Evolutionary conservation across 768 basidiomycete genomes (phyloP).

Genomic region (Termitomyces titanicus): DNA sequence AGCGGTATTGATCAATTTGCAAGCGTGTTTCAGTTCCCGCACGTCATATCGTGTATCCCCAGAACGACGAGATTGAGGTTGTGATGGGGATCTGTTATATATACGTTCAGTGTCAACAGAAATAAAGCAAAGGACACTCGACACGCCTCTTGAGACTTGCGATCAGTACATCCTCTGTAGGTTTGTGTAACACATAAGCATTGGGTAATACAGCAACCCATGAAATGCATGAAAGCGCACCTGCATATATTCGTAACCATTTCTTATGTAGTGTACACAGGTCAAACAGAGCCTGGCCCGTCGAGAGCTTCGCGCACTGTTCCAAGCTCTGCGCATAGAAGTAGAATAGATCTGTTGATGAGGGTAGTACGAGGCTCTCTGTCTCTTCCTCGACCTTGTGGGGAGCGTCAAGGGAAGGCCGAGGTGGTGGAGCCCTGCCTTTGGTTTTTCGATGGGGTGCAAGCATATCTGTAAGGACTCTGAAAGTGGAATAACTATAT

Average conservation of each 20-base stretch:
- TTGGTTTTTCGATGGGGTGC: conserved; percentile 65
- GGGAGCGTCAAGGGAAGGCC: conserved; percentile 65
- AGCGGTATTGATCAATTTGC: conserved; percentile 92
- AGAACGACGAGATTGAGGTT: conserved; percentile 58
- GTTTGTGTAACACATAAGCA: conserved; percentile 5
- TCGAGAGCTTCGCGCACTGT: conserved; percentile 88
- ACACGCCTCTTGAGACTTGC: conserved; percentile 67
- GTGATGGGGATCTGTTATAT: conserved; percentile 31
- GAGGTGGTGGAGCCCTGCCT: conserved; percentile 37
- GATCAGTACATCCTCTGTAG: conserved; percentile 82
- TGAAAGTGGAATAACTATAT: conserved; percentile 24
- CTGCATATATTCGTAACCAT: conserved; percentile 92
- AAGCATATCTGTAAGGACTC: conserved; percentile 89
- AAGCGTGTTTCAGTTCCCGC: conserved; percentile 74
- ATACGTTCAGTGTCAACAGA: conserved; percentile 6
- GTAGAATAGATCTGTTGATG: conserved; percentile 95
- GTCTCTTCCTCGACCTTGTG: conserved; percentile 42
- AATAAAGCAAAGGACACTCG: background rate
- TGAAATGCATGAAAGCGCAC: conserved; percentile 31
- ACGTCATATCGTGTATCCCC: conserved; percentile 76
- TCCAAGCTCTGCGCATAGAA: conserved; percentile 95
- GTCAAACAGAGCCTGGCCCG: conserved; percentile 79
- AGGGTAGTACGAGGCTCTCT: conserved; percentile 70
- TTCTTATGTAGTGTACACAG: conserved; percentile 82
- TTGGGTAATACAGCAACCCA: background rate